Conservation (phyloP, 495 filamentous ascomycete genomes). For the Penicillium soppii region DNA sequence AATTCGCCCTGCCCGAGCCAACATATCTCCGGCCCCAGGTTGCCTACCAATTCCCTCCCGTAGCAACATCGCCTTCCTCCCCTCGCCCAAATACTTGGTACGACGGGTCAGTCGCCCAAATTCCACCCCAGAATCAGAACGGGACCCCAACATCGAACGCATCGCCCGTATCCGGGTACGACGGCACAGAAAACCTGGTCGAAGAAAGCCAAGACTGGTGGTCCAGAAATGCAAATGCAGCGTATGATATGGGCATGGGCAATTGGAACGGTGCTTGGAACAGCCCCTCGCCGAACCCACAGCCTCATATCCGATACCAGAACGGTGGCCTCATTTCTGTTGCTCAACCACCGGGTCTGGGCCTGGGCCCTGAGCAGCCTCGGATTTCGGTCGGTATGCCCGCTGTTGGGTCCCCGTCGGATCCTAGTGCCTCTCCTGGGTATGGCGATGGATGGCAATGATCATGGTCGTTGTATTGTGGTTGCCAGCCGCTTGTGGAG, state of each 20-base stretch:
- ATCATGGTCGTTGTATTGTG: neutral
- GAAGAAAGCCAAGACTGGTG: slow-evolving; percentile 61
- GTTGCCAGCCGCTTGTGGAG: neutral
- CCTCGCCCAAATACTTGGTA: slow-evolving; percentile 29
- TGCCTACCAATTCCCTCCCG: slow-evolving; percentile 16
- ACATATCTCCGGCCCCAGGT: slow-evolving; percentile 36
- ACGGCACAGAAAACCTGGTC: slow-evolving; percentile 48
- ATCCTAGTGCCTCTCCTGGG: neutral
- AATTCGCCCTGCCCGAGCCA: slow-evolving; percentile 33
- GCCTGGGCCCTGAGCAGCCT: slow-evolving; percentile 5
- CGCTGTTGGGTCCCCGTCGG: neutral
- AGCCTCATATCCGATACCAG: slow-evolving; percentile 10
- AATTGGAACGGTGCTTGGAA: slow-evolving; percentile 41
- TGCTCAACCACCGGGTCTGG: slow-evolving; percentile 7
- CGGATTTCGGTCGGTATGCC: neutral
- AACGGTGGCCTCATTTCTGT: slow-evolving; percentile 12
- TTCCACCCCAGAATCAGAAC: slow-evolving; percentile 22
- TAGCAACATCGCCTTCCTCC: slow-evolving; percentile 12
- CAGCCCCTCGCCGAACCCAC: neutral
- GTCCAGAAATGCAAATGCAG: slow-evolving; percentile 49
- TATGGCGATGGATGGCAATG: slow-evolving; percentile 19
- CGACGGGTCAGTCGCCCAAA: slow-evolving; percentile 15
- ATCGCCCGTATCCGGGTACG: slow-evolving; percentile 41
- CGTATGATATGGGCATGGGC: slow-evolving; percentile 43
- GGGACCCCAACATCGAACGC: slow-evolving; percentile 21